A percentile compares a stretch with the other conserved stretches of the same genome.
phyloP scores from a whole-genome alignment of 148 eudicot genomes.

The Pharnaceum exiguum region DNA sequence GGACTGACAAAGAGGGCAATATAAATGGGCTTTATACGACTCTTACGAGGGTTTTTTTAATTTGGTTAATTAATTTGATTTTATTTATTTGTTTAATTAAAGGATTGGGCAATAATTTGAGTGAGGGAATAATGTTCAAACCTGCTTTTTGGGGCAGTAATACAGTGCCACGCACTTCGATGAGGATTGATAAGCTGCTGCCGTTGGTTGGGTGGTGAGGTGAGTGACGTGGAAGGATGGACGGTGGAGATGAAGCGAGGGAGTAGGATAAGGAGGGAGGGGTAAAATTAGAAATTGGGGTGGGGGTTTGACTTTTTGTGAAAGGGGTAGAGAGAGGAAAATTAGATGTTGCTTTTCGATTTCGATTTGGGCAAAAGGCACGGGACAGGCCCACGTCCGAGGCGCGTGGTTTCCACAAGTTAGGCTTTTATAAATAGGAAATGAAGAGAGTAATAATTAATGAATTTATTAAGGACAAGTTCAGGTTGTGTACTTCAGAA shows the following conservation, averaged over 20 bases:
- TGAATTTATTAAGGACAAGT: background rate
- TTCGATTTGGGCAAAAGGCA: background rate
- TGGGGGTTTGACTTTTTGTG: slow-evolving; percentile 10
- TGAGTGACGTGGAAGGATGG: background rate
- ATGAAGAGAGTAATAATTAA: no score
- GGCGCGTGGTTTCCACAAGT: slow-evolving; percentile 26
- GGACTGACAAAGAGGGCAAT: background rate
- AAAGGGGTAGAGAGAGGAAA: background rate
- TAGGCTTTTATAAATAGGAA: background rate
- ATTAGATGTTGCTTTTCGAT: background rate
- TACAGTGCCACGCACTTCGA: background rate
- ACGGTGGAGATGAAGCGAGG: slow-evolving; percentile 3
- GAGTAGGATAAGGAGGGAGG: background rate
- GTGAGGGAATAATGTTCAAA: background rate
- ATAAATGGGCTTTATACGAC: slow-evolving; percentile 5
- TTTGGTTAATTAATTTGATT: no score
- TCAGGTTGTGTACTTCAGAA: background rate
- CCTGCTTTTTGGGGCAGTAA: background rate
- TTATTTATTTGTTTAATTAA: no score
- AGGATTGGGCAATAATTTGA: no score
- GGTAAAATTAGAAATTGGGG: background rate
- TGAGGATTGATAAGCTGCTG: background rate
- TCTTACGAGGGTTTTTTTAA: background rate
- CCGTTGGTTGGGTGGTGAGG: background rate
- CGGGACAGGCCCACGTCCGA: slow-evolving; percentile 1